These are phyloP conservation scores for Pleurotus platypus DNA, from an alignment of 768 basidiomycete genomes.

Conservation along the genomic window DNA sequence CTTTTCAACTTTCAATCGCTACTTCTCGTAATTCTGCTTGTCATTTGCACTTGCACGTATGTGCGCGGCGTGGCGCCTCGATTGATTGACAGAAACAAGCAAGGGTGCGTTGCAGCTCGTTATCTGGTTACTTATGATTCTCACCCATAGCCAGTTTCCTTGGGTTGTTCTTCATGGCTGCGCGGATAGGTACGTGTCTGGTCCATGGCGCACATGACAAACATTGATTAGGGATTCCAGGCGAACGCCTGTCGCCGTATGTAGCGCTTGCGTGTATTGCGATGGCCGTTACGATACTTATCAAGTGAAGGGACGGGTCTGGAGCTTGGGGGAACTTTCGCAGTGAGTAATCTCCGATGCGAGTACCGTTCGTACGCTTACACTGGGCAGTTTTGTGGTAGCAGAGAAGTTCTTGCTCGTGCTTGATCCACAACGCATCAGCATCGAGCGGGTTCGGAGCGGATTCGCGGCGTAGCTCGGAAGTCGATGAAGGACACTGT, in stretches of 20 bases:
- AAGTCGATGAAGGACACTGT: not conserved
- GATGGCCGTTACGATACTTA: conserved; percentile 59
- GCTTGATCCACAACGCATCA: too few species aligned
- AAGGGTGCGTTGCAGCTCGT: conserved; percentile 64
- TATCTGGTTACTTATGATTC: not conserved
- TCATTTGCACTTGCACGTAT: conserved; percentile 98
- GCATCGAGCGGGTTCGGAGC: too few species aligned
- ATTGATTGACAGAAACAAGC: conserved; percentile 88
- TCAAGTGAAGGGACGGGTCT: conserved; percentile 1
- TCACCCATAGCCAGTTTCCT: conserved; percentile 58
- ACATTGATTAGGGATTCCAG: conserved; percentile 32
- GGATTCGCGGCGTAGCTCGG: too few species aligned
- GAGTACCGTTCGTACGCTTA: not conserved
- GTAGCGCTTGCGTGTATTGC: conserved; percentile 89
- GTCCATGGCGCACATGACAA: not conserved
- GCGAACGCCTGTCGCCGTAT: conserved; percentile 94
- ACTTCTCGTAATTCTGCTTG: conserved; percentile 85
- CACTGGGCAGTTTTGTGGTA: not conserved
- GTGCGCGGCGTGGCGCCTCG: conserved; percentile 86
- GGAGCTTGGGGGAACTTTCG: too few species aligned
- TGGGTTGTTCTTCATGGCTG: conserved; percentile 93
- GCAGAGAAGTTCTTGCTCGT: too few species aligned
- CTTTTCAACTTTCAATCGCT: conserved; percentile 98
- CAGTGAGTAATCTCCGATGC: too few species aligned
- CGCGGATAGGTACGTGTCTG: conserved; percentile 75